Percentiles rank a stretch among this genome's conserved stretches.
Evolutionary conservation across 768 basidiomycete species (phyloP).

Genomic region (Lentinula raphanica): DNA sequence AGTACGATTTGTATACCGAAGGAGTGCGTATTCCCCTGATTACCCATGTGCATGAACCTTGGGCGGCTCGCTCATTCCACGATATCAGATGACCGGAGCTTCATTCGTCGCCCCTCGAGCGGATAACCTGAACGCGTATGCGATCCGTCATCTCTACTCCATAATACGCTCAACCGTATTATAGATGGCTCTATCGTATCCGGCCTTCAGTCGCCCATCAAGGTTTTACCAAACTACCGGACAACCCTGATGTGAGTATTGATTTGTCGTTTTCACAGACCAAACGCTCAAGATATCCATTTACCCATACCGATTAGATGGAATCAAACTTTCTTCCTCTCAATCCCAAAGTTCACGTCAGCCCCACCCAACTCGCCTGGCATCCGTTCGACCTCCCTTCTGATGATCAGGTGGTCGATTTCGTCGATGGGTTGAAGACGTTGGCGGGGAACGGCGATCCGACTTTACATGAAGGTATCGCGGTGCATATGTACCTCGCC

Average conservation of each 20-base stretch:
- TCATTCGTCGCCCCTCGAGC: slow-evolving; percentile 55
- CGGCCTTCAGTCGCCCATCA: slow-evolving; percentile 64
- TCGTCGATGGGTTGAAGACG: slow-evolving; percentile 57
- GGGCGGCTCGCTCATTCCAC: neutral
- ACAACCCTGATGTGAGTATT: slow-evolving; percentile 55
- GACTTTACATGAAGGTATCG: slow-evolving; percentile 56
- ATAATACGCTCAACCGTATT: neutral
- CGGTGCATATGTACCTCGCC: slow-evolving; percentile 57
- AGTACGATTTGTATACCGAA: slow-evolving; percentile 60
- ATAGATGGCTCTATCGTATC: slow-evolving; percentile 62
- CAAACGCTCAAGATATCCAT: neutral
- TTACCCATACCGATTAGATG: slow-evolving; percentile 31
- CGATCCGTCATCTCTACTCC: slow-evolving; percentile 3
- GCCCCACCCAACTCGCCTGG: slow-evolving; percentile 65
- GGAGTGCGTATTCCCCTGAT: slow-evolving; percentile 32
- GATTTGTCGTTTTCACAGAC: neutral
- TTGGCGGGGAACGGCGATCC: slow-evolving; percentile 61
- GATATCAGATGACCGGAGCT: slow-evolving; percentile 54
- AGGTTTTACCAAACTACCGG: slow-evolving; percentile 49
- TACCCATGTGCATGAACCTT: neutral
- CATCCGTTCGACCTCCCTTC: slow-evolving; percentile 53
- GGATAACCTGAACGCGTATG: slow-evolving; percentile 49
- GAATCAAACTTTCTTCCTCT: slow-evolving; percentile 56
- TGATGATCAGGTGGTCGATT: slow-evolving; percentile 38
- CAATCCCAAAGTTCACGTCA: slow-evolving; percentile 56